Percentiles rank a stretch among this genome's conserved stretches.
phyloP scores from a whole-genome alignment of 768 basidiomycete genomes.

The Dacryopinax primogenitus region DNA sequence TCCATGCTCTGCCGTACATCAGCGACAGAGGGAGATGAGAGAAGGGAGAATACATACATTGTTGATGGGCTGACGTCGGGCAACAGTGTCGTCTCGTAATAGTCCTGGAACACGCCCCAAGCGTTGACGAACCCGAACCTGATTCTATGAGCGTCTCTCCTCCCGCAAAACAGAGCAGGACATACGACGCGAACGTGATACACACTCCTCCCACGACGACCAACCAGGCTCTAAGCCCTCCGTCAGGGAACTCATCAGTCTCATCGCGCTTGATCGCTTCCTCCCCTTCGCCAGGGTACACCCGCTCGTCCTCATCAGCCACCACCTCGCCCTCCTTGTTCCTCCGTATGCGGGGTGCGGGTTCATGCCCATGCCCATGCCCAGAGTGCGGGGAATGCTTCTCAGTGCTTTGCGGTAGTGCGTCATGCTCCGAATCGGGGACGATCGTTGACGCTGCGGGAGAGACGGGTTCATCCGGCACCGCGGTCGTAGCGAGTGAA shows the following conservation, averaged over 20 bases:
- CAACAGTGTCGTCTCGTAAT: conserved; percentile 14
- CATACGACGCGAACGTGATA: not conserved
- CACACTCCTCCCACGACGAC: conserved; percentile 10
- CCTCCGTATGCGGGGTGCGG: not conserved
- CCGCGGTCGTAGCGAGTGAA: too few species aligned
- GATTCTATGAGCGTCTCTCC: not conserved
- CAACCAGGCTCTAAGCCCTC: conserved; percentile 13
- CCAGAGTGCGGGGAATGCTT: not conserved
- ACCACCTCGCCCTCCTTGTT: not conserved
- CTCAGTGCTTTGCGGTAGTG: too few species aligned
- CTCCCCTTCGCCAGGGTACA: conserved; percentile 9
- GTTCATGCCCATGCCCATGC: too few species aligned
- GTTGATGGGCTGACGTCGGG: conserved; percentile 10
- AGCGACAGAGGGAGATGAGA: not conserved
- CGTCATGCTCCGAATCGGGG: too few species aligned
- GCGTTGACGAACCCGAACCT: not conserved
- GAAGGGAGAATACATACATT: conserved; percentile 10
- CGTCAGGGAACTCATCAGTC: conserved; percentile 13
- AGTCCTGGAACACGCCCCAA: conserved; percentile 15
- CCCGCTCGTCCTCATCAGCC: not conserved
- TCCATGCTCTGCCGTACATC: conserved; percentile 16
- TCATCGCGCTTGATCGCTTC: conserved; percentile 15
- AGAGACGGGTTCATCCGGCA: too few species aligned
- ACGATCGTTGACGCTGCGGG: too few species aligned
- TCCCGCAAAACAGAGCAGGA: not conserved